phyloP scores from a whole-genome alignment of 306 rosid species.

The Sphenostylis stenocarpa region DNA sequence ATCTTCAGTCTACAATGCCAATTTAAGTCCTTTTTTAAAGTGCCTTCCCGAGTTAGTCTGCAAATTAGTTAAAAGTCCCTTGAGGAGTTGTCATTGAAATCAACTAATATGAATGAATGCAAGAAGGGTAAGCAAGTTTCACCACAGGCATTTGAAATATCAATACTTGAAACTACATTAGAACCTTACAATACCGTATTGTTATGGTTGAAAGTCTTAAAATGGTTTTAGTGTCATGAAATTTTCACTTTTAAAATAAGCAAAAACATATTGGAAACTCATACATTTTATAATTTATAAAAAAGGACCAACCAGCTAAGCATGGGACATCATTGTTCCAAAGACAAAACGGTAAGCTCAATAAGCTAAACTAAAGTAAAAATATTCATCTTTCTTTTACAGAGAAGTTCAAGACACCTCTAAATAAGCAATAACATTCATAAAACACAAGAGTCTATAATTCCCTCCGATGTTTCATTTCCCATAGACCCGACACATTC shows the following conservation, averaged over 20 bases:
- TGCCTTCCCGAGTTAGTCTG: neutral
- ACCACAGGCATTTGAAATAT: conserved; percentile 8
- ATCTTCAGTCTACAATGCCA: neutral
- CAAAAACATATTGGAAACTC: neutral
- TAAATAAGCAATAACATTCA: neutral
- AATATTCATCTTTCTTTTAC: neutral
- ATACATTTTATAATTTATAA: neutral
- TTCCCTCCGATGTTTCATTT: neutral
- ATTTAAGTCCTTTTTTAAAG: neutral
- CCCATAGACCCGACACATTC: conserved; percentile 10
- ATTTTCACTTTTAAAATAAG: neutral
- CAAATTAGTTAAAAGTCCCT: conserved; percentile 12
- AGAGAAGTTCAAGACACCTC: neutral
- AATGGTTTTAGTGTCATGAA: neutral
- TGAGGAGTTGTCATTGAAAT: neutral
- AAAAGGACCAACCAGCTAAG: neutral
- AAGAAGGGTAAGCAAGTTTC: conserved; percentile 9
- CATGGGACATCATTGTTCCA: conserved; percentile 10
- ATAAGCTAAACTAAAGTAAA: neutral
- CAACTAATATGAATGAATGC: neutral
- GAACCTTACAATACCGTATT: neutral
- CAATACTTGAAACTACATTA: conserved; percentile 1
- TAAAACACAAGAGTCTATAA: neutral
- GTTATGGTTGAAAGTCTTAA: conserved; percentile 15
- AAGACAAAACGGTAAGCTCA: conserved; percentile 1